A percentile compares a stretch with the other conserved stretches of the same genome.
Conservation (phyloP, 495 filamentous ascomycete species). For the Penicillium longicatenatum region DNA sequence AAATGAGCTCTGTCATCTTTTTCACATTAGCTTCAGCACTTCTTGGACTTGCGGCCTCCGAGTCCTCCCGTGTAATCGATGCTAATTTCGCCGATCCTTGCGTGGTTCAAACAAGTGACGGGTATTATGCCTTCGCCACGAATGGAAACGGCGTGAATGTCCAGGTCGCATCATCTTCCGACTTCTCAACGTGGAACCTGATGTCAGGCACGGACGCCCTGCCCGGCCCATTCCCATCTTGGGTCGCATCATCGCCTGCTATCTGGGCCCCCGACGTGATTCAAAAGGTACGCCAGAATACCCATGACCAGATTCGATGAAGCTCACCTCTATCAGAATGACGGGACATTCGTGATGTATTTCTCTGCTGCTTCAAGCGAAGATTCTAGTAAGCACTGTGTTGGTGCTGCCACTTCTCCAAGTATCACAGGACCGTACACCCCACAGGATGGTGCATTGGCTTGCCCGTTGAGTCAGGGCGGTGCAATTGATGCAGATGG, state of each 20-base stretch:
- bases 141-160: conserved; percentile 25
- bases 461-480: conserved; percentile 38
- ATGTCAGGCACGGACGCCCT: conserved; percentile 30
- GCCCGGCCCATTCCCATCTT: conserved; percentile 31
- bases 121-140: conserved; percentile 38
- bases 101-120: conserved; percentile 29
- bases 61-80: conserved; percentile 26
- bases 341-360: conserved; percentile 45
- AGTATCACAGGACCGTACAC: conserved; percentile 41
- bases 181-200: conserved; percentile 34
- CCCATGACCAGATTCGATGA: background rate
- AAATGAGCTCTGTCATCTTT: conserved; percentile 6
- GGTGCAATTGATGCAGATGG: conserved; percentile 44
- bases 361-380: conserved; percentile 33
- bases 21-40: conserved; percentile 3
- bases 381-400: conserved; percentile 38
- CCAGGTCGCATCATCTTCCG: conserved; percentile 25
- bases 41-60: conserved; percentile 11
- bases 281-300: conserved; percentile 17
- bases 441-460: conserved; percentile 24
- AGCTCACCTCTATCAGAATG: conserved; percentile 22
- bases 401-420: conserved; percentile 44
- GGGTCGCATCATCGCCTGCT: conserved; percentile 27
- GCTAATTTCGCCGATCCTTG: conserved; percentile 37
- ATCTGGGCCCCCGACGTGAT: conserved; percentile 56